phyloP scores from a whole-genome alignment of 768 basidiomycete genomes.

The Tulasnella sp. region DNA sequence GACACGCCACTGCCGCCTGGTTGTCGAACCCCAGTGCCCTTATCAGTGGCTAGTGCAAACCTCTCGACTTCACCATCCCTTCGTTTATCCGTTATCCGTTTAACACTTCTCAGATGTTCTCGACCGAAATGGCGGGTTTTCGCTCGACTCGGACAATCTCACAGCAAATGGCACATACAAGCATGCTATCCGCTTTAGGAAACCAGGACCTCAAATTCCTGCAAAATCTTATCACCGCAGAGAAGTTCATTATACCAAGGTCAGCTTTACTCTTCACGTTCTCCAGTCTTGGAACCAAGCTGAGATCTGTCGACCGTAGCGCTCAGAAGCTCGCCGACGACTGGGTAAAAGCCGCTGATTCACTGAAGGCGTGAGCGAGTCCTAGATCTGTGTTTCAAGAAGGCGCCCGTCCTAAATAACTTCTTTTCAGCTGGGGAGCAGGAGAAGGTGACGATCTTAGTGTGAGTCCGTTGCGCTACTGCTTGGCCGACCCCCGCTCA shows the following conservation, averaged over 20 bases:
- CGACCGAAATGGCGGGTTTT: background rate
- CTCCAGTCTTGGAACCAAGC: background rate
- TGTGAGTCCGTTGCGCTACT: conserved; percentile 47
- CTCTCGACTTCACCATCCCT: background rate
- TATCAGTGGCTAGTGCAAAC: background rate
- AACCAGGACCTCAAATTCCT: conserved; percentile 80
- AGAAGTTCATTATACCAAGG: conserved; percentile 80
- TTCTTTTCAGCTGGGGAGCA: conserved; percentile 53
- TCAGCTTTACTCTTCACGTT: conserved; percentile 46
- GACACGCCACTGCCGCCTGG: background rate
- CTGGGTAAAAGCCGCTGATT: conserved; percentile 69
- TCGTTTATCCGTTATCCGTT: background rate
- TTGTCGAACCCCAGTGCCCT: background rate
- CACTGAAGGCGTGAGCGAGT: conserved; percentile 54
- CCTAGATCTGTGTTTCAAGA: background rate
- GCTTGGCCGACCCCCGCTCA: background rate
- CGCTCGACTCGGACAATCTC: background rate
- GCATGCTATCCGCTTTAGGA: conserved; percentile 67
- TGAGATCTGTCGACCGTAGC: conserved; percentile 44
- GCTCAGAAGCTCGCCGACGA: conserved; percentile 69
- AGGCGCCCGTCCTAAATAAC: background rate
- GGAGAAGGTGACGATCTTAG: conserved; percentile 84
- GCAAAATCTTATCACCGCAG: conserved; percentile 87
- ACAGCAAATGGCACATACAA: conserved; percentile 84
- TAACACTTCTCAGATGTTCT: background rate